Evolutionary conservation across 345 rosid genomes (phyloP), one percentile per base, ranked within the genome.

Genomic region (Hirschfeldia incana): DNA sequence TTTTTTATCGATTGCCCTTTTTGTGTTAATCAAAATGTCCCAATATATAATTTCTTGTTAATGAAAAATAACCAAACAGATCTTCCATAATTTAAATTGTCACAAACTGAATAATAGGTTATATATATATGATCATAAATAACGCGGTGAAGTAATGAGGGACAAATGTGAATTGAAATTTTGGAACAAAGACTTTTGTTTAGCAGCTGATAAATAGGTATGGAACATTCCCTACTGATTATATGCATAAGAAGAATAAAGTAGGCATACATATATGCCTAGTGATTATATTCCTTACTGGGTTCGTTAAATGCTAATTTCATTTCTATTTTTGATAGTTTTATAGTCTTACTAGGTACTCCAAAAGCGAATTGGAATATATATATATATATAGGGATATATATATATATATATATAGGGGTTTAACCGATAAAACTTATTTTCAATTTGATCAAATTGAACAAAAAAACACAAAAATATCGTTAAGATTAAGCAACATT

Each of bases 61-160:
- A 21, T 21, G 21, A 21, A 21, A 21, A 21, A 21, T 21, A 21
- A 21, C 21, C 21, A 21, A 29, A 29, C 32, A 29, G 4, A 29
- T 29, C 32, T 29, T 29, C 21, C 28, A 55, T 36, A 36, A 66
- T 61, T 32, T n/a, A 21, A 13, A 69, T 13, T 21, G 49, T 58
- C 29, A 17, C 67, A 44, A 12, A 33, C 21, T 21, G 73, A 42
- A 55, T 12, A 67, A n/a, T 11, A 29, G 1, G 12, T 15, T 51
- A 12, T 65, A 26, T 58, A 46, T 44, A 60, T 73, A 36, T 60
- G 37, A 73, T 67, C 69, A 61, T 34, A 67, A 68, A 60, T 61
- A 69, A 74, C 78, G 78, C 78, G 78, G 82, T 29, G 66, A 74
- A 74, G 78, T 69, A 69, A 79, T 69, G 75, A 68, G 60, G 66